These are phyloP conservation scores for Fusarium napiforme DNA, from an alignment of 2,329 filamentous ascomycete species.

Conservation along the genomic window DNA sequence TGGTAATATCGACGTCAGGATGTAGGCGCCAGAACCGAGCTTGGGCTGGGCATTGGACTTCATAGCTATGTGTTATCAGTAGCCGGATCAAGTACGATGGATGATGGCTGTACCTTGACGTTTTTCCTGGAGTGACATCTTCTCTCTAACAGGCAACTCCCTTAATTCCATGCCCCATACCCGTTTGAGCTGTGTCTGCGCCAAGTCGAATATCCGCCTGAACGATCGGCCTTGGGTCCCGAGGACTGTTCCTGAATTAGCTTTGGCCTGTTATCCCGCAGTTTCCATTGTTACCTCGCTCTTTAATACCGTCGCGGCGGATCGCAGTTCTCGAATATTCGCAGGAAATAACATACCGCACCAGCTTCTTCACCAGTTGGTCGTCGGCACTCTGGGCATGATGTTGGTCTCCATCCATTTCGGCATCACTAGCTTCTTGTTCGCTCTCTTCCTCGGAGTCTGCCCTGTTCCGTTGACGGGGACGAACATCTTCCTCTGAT, in stretches of 20 bases:
- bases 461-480: conserved; percentile 47
- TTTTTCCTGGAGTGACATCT: conserved; percentile 80
- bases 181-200: conserved; percentile 75
- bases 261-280: neutral
- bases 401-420: conserved; percentile 46
- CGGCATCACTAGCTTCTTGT: conserved; percentile 53
- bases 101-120: conserved; percentile 69
- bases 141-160: conserved; percentile 84
- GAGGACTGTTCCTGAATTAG: conserved; percentile 66
- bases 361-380: conserved; percentile 71
- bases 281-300: conserved; percentile 61
- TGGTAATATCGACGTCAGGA: conserved; percentile 80
- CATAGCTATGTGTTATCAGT: conserved; percentile 48
- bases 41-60: conserved; percentile 63
- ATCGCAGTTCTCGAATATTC: conserved; percentile 72
- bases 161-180: conserved; percentile 94
- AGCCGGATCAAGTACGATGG: neutral
- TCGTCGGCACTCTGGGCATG: conserved; percentile 56
- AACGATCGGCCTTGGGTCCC: conserved; percentile 77
- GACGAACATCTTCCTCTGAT: conserved; percentile 47
- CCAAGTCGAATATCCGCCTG: conserved; percentile 78
- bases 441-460: conserved; percentile 45
- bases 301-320: conserved; percentile 69
- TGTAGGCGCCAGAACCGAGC: conserved; percentile 75
- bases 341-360: conserved; percentile 74